Conservation (phyloP, 106 monocot species). For the Dioscorea alata region DNA sequence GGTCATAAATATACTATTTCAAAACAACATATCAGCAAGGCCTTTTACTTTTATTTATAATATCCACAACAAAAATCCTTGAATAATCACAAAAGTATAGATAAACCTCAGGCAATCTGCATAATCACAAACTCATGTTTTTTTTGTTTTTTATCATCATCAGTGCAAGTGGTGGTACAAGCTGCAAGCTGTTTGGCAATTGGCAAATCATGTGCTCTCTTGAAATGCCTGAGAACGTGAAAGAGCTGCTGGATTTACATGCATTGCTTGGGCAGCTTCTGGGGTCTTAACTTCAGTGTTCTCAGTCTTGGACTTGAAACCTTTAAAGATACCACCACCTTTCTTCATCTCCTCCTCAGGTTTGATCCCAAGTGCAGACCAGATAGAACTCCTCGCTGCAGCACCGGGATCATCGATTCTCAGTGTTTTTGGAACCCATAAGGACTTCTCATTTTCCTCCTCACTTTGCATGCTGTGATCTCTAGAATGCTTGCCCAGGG, state of each 20-base stretch:
- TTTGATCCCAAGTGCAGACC: conserved; percentile 54
- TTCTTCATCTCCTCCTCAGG: conserved; percentile 16
- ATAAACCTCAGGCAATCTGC: too few species aligned
- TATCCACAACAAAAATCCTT: too few species aligned
- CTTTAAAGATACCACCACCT: conserved; percentile 26
- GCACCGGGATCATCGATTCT: conserved; percentile 61
- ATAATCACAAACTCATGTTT: too few species aligned
- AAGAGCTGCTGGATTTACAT: conserved; percentile 27
- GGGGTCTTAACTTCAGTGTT: neutral
- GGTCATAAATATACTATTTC: too few species aligned
- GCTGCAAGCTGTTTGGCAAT: too few species aligned
- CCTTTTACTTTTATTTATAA: too few species aligned
- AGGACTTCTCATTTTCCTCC: conserved; percentile 24
- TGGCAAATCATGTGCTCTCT: conserved; percentile 12
- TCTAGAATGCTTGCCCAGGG: conserved; percentile 37
- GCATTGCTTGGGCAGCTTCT: conserved; percentile 1
- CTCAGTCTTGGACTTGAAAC: conserved; percentile 23
- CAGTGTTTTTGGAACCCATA: conserved; percentile 63
- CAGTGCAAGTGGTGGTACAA: too few species aligned
- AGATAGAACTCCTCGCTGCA: conserved; percentile 65
- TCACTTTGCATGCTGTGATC: conserved; percentile 2
- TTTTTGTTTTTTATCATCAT: too few species aligned
- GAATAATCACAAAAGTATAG: too few species aligned
- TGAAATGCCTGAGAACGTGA: conserved; percentile 25
- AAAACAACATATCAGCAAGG: too few species aligned